These are phyloP conservation scores for Trichoderma asperellum DNA, from an alignment of 2,329 filamentous ascomycete species.

Conservation along the genomic window DNA sequence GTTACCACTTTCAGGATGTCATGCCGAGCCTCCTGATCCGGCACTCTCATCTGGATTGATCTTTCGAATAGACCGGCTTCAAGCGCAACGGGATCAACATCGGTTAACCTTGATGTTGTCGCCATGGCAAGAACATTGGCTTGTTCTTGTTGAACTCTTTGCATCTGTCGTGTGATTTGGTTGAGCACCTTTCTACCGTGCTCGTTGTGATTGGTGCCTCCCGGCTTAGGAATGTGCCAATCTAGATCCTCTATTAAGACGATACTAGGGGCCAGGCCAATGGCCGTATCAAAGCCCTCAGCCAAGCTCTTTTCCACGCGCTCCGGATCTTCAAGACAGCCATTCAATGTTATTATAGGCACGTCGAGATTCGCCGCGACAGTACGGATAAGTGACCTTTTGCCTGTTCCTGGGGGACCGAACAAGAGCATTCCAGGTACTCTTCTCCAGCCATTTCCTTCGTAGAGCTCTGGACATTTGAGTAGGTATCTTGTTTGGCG, in stretches of 20 bases:
- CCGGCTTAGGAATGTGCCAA: conserved; percentile 73
- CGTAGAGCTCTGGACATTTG: conserved; percentile 33
- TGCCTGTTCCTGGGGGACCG: conserved; percentile 79
- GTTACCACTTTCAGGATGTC: conserved; percentile 78
- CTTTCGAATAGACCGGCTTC: conserved; percentile 77
- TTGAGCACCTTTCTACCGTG: conserved; percentile 88
- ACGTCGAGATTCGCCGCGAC: conserved; percentile 73
- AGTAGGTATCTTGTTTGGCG: conserved; percentile 30
- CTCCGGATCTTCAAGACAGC: conserved; percentile 46
- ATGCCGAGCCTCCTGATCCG: conserved; percentile 75
- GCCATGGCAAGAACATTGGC: conserved; percentile 85
- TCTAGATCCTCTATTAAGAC: conserved; percentile 94
- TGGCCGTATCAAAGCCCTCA: conserved; percentile 72
- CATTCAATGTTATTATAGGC: conserved; percentile 65
- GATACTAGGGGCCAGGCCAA: conserved; percentile 81
- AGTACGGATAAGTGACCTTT: conserved; percentile 75
- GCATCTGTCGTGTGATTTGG: conserved; percentile 85
- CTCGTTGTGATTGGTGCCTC: conserved; percentile 80
- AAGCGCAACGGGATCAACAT: conserved; percentile 76
- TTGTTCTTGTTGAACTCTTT: conserved; percentile 72
- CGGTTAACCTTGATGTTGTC: conserved; percentile 86
- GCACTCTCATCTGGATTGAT: conserved; percentile 86
- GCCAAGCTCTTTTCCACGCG: conserved; percentile 45
- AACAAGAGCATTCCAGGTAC: conserved; percentile 69
- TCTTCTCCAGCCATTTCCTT: conserved; percentile 29